Evolutionary conservation across 495 filamentous ascomycete genomes (phyloP), one percentile per base, ranked within the genome.

Genomic region (Tuber brumale): DNA sequence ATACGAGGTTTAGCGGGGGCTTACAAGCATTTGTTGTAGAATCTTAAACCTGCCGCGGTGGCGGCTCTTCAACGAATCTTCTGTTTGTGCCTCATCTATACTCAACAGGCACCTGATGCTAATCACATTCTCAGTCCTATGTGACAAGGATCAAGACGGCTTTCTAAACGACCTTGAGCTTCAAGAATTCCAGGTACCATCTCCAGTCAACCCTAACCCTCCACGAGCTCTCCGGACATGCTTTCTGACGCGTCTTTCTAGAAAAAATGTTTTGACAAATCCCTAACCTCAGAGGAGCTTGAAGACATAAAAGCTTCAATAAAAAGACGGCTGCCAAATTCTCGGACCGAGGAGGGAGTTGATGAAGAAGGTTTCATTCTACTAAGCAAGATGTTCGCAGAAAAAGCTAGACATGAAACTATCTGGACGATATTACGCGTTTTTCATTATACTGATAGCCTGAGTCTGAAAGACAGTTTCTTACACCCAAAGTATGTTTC

Each of bases 391-490:
- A 89, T 97, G 74, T 99, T 97, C 82, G 95, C 94, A 3, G 95
- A 97, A 81, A 97, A 97, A 84, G 95, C 94, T 70, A 90, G 95
- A n/a, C 95, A 99, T 81, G 96, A 99, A 85, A 98, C 95, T 0
- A 92, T 98, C 42, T 99, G 95, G 95, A 92, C 94, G 43, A 97
- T 98, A 75, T 85, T 98, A 70, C 90, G 95, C n/a, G 93, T 94
- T 69, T 97, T 97, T 79, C 93, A 97, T 77, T 98, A 99, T 83
- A 96, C 95, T 2, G 95, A 98, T 84, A 96, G 92, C 79, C 85
- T 98, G 42, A 95, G 92, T 74, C 85, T 99, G 71, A 93, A 95
- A 78, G 93, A 97, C 79, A 91, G 84, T 81, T 97, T 97, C 83
- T 87, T 98, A n/a, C 92, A 93, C 79, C 95, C 95, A 4, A 93